Evolutionary conservation across 2,329 filamentous ascomycete species (phyloP), one percentile per base, ranked within the genome.

Genomic region (Colletotrichum paranaense): DNA sequence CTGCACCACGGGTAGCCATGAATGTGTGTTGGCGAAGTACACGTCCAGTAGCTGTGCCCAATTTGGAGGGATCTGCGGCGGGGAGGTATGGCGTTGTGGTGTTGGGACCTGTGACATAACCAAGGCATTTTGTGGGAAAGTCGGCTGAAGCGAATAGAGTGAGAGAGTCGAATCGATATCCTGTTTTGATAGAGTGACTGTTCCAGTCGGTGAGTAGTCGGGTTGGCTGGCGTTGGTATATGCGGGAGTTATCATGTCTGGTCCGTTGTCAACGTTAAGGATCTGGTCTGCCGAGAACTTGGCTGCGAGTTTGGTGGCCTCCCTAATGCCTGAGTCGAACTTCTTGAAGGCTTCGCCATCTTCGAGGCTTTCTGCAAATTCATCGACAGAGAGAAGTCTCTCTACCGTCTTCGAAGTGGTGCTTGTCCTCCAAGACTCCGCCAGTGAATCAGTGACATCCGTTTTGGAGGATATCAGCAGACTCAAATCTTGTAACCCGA

Each of bases 371-470:
- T 74, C 68, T 2, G 55, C 7, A 8, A 65, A 30, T n/a, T 65
- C 59, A 6, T 58, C 55, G 11, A 35, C 28, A 24, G 65, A 62
- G 3, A 62, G 56, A 38, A 26, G 62, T 12, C 53, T 38, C 38
- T 67, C 56, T 1, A 60, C n/a, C 16, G 60, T 46, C 19, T 58
- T 67, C 16, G 32, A 68, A 14, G 35, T 53, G 7, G 46, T 56
- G 56, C 52, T 69, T 28, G 59, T 69, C 16, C 68, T 24, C 73
- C 73, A 75, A 14, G 32, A 24, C 5, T 72, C 56, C 5, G 66
- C 53, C 5, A 72, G 35, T 12, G 53, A 26, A 12, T 53, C 38
- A 24, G 65, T 24, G n/a, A 62, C 42, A 28, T 67, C 52, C 30
- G 32, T 22, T 14, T 59, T 35, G 2, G 56, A 12, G 1, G 1